Base-by-base conservation (phyloP, 2,329 filamentous ascomycete genomes). In the Fusarium tjaetaba region DNA sequence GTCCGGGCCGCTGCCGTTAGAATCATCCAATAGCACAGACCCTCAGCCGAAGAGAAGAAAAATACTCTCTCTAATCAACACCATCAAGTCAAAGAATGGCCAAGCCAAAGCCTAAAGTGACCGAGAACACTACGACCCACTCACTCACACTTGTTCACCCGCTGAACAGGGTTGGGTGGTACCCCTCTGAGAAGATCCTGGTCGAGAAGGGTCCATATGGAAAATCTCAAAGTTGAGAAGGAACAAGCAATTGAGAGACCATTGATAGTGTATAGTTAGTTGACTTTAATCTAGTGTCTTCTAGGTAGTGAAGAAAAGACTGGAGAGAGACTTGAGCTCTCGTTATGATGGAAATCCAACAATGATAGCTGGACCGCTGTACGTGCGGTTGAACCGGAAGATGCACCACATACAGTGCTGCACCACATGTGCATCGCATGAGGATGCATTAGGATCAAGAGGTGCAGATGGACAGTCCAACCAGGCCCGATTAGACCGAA, bases 1-100 rank as follows among this genome's bases (percentile, higher is more conserved):
- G 38, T 64, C 57, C 71, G 61, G 67, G 51, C 61, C 66, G 71
- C 53, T 66, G 71, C 71, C 67, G 66, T 61, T 71, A n/a, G 20
- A 28, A 39, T 56, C 36, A 49, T 45, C 66, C 66, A 70, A 65
- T 73, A 39, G 34, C 45, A 70, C 34, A 41, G 51, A 22, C 51
- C 39, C 57, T 55, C 46, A 28, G 28, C 43, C 52, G 30, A 64
- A 53, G 18, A 22, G 56, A 55, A 58, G 64, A 58, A 63, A 63
- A 63, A 63, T 28, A 28, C 56, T 43, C 39, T 52, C 56, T 43
- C 39, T 52, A 48, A 68, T 34, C 51, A 51, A 38, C 43, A 63
- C 57, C 45, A 64, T 45, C 58, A 49, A 24, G 43, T 42, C 51
- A 55, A 39, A 42, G 34, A 39, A 46, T 41, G 53, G 39, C 45